These are phyloP conservation scores for Sphagnum magellanicum DNA, from an alignment of 228 moss, liverwort and hornwort species.

Conservation along the genomic window DNA sequence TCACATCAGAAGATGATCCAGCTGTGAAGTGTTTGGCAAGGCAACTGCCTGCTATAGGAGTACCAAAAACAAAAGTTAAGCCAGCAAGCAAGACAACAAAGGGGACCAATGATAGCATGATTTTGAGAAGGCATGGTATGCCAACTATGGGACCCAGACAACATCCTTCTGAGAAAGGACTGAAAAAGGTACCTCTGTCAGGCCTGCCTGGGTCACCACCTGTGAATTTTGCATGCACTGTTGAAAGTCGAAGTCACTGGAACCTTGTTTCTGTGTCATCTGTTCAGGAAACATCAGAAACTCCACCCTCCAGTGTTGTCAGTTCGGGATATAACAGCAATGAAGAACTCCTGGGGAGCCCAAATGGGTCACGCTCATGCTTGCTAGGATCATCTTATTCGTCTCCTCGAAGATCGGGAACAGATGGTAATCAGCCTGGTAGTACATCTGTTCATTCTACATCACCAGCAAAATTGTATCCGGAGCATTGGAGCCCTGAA, in stretches of 20 bases:
- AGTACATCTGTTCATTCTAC: conserved; percentile 7
- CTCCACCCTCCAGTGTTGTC: conserved; percentile 7
- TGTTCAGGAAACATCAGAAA: not conserved
- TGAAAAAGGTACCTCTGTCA: not conserved
- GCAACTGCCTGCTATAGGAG: not conserved
- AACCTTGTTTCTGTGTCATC: not conserved
- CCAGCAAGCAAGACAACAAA: conserved; percentile 6
- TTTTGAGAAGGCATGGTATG: not conserved
- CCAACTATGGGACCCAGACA: conserved; percentile 2
- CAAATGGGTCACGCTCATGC: conserved; percentile 24
- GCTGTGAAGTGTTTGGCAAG: not conserved
- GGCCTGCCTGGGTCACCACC: not conserved
- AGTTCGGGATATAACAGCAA: not conserved
- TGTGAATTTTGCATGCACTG: conserved; percentile 6
- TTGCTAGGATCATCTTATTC: conserved; percentile 15
- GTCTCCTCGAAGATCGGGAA: conserved; percentile 4
- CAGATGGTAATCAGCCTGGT: conserved; percentile 11
- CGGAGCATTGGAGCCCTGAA: conserved; percentile 27
- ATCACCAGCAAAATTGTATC: conserved; percentile 20
- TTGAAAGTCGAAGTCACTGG: not conserved
- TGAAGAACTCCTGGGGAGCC: conserved; percentile 19
- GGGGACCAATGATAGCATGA: conserved; percentile 3
- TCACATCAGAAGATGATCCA: not conserved
- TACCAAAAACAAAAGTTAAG: not conserved
- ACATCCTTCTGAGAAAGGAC: conserved; percentile 2